Conservation (phyloP, 371 early-diverging fungal species). For the Circinella umbellata region DNA sequence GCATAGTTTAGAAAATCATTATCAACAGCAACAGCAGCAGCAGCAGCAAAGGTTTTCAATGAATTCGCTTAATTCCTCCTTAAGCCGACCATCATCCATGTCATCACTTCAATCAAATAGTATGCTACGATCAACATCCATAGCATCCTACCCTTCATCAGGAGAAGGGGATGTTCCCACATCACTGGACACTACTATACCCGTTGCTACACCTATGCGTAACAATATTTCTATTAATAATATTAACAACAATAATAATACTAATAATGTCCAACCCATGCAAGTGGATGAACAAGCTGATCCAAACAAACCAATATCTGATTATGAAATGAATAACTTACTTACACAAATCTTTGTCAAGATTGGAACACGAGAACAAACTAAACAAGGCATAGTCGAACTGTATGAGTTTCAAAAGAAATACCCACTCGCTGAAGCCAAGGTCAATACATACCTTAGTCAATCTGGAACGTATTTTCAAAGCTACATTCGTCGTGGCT, state of each 20-base stretch:
- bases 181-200: constrained; percentile 9
- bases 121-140: constrained; percentile 33
- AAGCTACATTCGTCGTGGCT: constrained; percentile 76
- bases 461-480: constrained; percentile 77
- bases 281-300: constrained; percentile 32
- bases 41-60: constrained; percentile 16
- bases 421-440: constrained; percentile 66
- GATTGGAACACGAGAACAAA: constrained; percentile 75
- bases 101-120: constrained; percentile 34
- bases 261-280: constrained; percentile 32
- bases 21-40: constrained; percentile 6
- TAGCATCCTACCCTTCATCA: constrained; percentile 24
- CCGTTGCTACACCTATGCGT: constrained; percentile 14
- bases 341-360: constrained; percentile 74
- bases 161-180: constrained; percentile 9
- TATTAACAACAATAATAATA: background rate
- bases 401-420: constrained; percentile 79
- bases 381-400: constrained; percentile 80
- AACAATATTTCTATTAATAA: constrained; percentile 5
- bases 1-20: background rate
- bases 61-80: constrained; percentile 33
- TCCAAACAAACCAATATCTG: constrained; percentile 28
- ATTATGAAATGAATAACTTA: constrained; percentile 58
- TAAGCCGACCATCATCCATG: constrained; percentile 40
- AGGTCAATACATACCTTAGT: constrained; percentile 64